Conservation (phyloP, 2,329 filamentous ascomycete species). For the Aspergillus sojae region DNA sequence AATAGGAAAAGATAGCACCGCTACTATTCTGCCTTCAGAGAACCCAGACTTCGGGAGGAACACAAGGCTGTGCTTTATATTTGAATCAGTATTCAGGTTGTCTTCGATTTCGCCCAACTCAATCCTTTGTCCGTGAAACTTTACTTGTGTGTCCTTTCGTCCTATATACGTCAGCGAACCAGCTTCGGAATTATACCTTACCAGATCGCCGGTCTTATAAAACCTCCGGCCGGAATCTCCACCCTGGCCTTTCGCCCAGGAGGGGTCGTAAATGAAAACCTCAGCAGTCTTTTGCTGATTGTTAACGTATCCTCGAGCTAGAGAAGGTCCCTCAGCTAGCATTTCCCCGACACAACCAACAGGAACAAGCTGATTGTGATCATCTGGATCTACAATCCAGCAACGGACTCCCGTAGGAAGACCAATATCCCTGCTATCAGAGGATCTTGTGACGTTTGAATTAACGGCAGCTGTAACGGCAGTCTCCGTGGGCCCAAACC, state of each 20-base stretch:
- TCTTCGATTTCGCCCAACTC: conserved; percentile 60
- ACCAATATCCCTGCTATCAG: conserved; percentile 41
- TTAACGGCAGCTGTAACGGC: conserved; percentile 41
- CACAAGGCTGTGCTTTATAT: conserved; percentile 39
- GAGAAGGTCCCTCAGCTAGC: conserved; percentile 53
- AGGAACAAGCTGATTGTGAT: conserved; percentile 45
- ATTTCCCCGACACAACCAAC: conserved; percentile 44
- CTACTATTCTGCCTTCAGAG: conserved; percentile 35
- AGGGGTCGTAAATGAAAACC: conserved; percentile 60
- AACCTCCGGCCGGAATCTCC: conserved; percentile 31
- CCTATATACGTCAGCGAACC: conserved; percentile 52
- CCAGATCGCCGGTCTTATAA: conserved; percentile 47
- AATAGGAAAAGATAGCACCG: conserved; percentile 33
- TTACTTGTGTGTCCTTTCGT: conserved; percentile 69
- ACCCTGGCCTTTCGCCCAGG: conserved; percentile 52
- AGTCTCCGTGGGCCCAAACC: conserved; percentile 49
- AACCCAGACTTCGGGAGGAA: conserved; percentile 40
- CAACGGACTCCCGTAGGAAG: conserved; percentile 35
- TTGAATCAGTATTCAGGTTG: conserved; percentile 33
- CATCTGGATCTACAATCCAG: conserved; percentile 45
- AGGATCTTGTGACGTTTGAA: conserved; percentile 29
- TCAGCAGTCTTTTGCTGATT: conserved; percentile 60
- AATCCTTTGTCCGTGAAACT: conserved; percentile 66
- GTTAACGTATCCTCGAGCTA: conserved; percentile 64
- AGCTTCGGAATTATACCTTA: conserved; percentile 39